These are phyloP conservation scores for Globisporangium cystogenes DNA, from an alignment of 352 stramenopile species.

Conservation along the genomic window DNA sequence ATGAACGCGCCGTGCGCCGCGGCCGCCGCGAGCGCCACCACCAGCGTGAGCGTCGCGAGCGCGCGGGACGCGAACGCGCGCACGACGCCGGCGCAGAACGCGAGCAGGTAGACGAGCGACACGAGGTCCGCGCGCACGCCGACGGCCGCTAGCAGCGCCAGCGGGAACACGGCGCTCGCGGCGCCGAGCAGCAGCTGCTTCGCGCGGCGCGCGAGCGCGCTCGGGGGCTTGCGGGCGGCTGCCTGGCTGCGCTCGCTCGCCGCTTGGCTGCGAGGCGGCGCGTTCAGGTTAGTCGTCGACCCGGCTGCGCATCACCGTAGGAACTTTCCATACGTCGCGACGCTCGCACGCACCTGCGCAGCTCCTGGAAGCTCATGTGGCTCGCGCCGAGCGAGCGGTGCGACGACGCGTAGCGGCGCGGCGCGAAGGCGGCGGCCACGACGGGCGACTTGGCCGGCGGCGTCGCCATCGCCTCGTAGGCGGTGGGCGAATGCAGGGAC, in stretches of 20 bases:
- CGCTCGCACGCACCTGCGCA: conserved; percentile 11
- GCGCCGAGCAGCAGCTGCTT: conserved; percentile 16
- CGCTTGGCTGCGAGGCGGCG: conserved; percentile 1
- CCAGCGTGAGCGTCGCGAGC: conserved; percentile 38
- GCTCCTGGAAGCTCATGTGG: conserved; percentile 10
- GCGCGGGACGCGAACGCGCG: conserved; percentile 53
- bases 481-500: conserved; percentile 8
- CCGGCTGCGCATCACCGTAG: no score
- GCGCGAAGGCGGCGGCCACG: background rate
- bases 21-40: conserved; percentile 36
- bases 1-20: conserved; percentile 37
- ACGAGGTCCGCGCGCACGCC: conserved; percentile 45
- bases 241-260: conserved; percentile 5
- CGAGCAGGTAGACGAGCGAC: conserved; percentile 62
- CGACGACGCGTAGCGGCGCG: conserved; percentile 12
- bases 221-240: background rate
- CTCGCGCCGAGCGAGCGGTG: conserved; percentile 9
- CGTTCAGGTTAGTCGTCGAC: no score
- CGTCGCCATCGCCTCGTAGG: conserved; percentile 34
- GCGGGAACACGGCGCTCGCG: conserved; percentile 33
- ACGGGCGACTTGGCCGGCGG: conserved; percentile 12
- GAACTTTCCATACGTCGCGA: no score
- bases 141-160: conserved; percentile 51
- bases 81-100: conserved; percentile 58
- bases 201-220: conserved; percentile 17